These are phyloP conservation scores for Rhodomyrtus psidioides DNA, from an alignment of 441 rosid genomes.

Conservation along the genomic window DNA sequence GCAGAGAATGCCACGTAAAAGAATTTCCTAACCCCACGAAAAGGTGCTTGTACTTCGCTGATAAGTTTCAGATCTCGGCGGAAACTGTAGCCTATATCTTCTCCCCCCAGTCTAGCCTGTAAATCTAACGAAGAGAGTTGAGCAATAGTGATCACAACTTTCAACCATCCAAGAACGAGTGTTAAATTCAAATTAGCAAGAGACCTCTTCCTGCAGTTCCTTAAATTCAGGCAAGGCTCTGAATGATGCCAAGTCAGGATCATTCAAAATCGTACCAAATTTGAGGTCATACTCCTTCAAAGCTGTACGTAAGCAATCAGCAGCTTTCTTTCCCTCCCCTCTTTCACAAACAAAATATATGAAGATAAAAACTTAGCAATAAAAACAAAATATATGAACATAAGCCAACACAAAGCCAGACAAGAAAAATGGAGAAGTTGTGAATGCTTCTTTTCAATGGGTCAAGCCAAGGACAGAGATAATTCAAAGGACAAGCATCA, in stretches of 20 bases:
- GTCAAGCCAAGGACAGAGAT: background rate
- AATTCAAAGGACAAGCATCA: background rate
- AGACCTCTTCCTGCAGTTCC: constrained; percentile 94
- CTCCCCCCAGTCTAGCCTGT: constrained; percentile 94
- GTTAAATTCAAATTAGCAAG: background rate
- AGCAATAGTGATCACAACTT: constrained; percentile 1
- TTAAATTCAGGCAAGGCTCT: constrained; percentile 91
- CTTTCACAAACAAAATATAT: constrained; percentile 36
- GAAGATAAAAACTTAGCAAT: background rate
- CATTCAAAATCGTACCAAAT: constrained; percentile 84
- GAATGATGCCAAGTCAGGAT: constrained; percentile 92
- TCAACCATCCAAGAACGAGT: background rate
- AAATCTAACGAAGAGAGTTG: constrained; percentile 3
- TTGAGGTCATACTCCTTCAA: constrained; percentile 81
- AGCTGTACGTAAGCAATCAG: constrained; percentile 75
- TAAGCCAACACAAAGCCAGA: background rate
- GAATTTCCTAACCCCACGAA: constrained; percentile 89
- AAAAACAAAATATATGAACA: constrained; percentile 9
- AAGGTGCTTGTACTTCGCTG: constrained; percentile 98
- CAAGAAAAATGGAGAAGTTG: background rate
- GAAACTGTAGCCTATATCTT: constrained; percentile 83
- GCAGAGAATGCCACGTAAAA: constrained; percentile 74
- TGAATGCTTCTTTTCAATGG: background rate
- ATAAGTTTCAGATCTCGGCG: constrained; percentile 92
- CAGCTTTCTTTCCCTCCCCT: constrained; percentile 82